Evolutionary conservation across 148 eudicot genomes (phyloP).

Genomic region (Polygonum maritimum): DNA sequence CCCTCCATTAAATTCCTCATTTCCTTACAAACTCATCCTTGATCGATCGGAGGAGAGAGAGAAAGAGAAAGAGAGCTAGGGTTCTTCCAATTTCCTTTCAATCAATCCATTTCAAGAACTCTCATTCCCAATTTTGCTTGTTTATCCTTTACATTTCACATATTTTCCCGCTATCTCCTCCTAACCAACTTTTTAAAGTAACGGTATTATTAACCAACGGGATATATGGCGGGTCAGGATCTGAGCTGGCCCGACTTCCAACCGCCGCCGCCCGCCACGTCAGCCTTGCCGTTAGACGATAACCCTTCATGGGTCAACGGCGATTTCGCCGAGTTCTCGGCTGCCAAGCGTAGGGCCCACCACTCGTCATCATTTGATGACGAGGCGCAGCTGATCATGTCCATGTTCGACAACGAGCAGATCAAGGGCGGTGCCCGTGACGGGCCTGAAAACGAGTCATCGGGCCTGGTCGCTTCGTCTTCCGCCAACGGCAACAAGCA

Average conservation of each 20-base stretch:
- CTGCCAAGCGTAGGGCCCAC: slow-evolving; percentile 54
- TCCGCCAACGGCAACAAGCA: slow-evolving; percentile 51
- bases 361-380: slow-evolving; percentile 59
- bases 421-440: background rate
- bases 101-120: background rate
- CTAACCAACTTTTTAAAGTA: background rate
- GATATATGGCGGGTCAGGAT: background rate
- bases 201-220: background rate
- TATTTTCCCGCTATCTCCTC: background rate
- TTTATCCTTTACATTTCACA: background rate
- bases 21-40: background rate
- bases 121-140: background rate
- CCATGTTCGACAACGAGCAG: slow-evolving; percentile 54
- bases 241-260: background rate
- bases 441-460: slow-evolving; percentile 17
- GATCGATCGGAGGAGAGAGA: background rate
- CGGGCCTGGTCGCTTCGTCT: slow-evolving; percentile 57
- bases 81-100: background rate
- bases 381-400: slow-evolving; percentile 72
- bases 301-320: slow-evolving; percentile 47
- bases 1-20: background rate
- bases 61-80: background rate
- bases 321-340: slow-evolving; percentile 71
- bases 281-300: background rate
- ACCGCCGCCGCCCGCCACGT: background rate